Evolutionary conservation across 805 yeast species (phyloP), one percentile per base, ranked within the genome.

Genomic region (Nakazawaea anatomiae): DNA sequence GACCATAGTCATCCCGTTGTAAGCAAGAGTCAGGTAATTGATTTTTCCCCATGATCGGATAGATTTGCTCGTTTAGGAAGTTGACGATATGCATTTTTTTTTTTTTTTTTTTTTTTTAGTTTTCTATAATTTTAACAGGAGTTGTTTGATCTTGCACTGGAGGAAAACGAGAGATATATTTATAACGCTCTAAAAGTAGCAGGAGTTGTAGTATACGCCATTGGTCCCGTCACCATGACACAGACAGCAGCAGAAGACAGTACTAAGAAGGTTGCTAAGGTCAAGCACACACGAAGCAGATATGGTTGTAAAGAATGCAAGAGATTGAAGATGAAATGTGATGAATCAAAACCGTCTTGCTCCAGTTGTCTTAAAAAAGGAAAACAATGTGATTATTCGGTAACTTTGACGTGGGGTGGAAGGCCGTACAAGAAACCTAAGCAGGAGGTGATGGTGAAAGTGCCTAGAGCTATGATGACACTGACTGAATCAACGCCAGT

Each of bases 351-450:
- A 59, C 94, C 94, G 0, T 53, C 59, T 0, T 87, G 95, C 58
- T 58, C 74, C 0, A 72, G 76, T 52, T 87, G 95, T 60, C 40
- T 59, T 1, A 80, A 76, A 54, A 64, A 74, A 2, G 64, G 66
- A 1, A 63, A 65, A 12, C 53, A 57, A 1, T 86, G 94, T 64
- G 90, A 85, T 59, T 87, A 86, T 57, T 69, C 83, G 4, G 58
- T 86, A 8, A 77, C 74, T 54, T 67, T 86, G 34, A 76, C 80
- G 0, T 87, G 92, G 92, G 90, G 89, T 18, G 91, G 91, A 0
- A 65, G 90, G 46, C 88, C 88, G 0, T 77, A 72, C 60, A 78
- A 79, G 56, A 69, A 70, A 44, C 62, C 69, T 4, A 69, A 67
- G 60, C 61, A 70, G 55, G 65, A 62, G 59, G 65, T 58, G 53